phyloP scores from a whole-genome alignment of 1,284 basidiomycete species.

The Athelia sp. region DNA sequence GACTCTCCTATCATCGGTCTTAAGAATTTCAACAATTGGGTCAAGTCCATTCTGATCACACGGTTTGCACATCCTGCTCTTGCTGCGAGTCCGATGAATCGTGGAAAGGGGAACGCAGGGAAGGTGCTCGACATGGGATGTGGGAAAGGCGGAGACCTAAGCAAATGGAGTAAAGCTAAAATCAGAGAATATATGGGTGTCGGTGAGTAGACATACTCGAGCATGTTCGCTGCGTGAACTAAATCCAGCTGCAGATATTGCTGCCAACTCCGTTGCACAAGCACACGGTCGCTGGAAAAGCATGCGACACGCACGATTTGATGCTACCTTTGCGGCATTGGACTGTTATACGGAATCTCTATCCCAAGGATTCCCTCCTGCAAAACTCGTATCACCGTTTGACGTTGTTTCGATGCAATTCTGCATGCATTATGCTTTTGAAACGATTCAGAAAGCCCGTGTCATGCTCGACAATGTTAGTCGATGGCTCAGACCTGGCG shows the following conservation, averaged over 20 bases:
- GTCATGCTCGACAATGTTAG: slow-evolving; percentile 94
- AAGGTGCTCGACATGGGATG: slow-evolving; percentile 95
- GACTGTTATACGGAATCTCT: slow-evolving; percentile 87
- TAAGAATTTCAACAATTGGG: slow-evolving; percentile 99
- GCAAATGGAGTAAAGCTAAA: slow-evolving; percentile 91
- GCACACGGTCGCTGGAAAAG: slow-evolving; percentile 65
- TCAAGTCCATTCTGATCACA: slow-evolving; percentile 92
- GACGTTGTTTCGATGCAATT: slow-evolving; percentile 98
- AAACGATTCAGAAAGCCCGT: slow-evolving; percentile 79
- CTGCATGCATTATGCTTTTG: slow-evolving; percentile 99
- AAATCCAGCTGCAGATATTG: slow-evolving; percentile 67
- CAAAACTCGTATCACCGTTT: slow-evolving; percentile 60
- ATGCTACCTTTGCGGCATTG: slow-evolving; percentile 78
- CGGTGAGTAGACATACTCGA: slow-evolving; percentile 46
- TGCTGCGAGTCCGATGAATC: slow-evolving; percentile 26
- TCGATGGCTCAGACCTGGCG: slow-evolving; percentile 75
- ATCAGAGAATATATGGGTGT: slow-evolving; percentile 79
- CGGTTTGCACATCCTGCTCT: slow-evolving; percentile 74
- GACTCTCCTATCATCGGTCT: slow-evolving; percentile 96
- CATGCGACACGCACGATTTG: slow-evolving; percentile 54
- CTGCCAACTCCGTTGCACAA: slow-evolving; percentile 86
- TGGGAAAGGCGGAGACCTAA: slow-evolving; percentile 96
- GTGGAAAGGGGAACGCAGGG: slow-evolving; percentile 33
- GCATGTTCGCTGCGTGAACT: slow-evolving; percentile 4
- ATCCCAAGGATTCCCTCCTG: slow-evolving; percentile 61